These are phyloP conservation scores for Haplosporangium sp. DNA, from an alignment of 371 early-diverging fungal genomes.

Conservation along the genomic window DNA sequence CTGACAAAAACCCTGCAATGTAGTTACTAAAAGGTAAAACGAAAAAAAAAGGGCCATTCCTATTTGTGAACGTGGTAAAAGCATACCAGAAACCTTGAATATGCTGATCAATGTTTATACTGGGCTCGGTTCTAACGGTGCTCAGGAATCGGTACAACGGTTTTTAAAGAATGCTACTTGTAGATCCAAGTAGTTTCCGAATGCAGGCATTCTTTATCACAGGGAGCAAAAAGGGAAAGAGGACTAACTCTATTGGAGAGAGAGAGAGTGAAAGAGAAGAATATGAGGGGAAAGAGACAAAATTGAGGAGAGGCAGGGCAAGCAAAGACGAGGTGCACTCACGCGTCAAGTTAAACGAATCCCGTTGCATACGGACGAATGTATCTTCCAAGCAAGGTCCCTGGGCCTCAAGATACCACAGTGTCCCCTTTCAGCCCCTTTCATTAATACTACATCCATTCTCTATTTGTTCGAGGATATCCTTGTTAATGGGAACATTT, in stretches of 20 bases:
- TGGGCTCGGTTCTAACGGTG: neutral
- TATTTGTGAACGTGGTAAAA: neutral
- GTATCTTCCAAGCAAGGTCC: neutral
- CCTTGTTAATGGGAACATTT: slow-evolving; percentile 13
- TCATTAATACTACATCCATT: neutral
- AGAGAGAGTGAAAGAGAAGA: neutral
- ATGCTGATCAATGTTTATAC: neutral
- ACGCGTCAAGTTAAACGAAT: slow-evolving; percentile 5
- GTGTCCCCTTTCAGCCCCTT: neutral
- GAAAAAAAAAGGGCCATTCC: neutral
- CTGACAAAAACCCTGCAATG: neutral
- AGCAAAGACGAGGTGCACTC: neutral
- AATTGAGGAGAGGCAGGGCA: slow-evolving; percentile 6
- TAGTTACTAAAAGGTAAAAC: neutral
- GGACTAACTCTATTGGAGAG: neutral
- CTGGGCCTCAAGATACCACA: neutral
- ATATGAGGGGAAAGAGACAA: slow-evolving; percentile 5
- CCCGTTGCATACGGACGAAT: slow-evolving; percentile 12
- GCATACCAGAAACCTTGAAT: neutral
- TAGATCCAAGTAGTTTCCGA: neutral
- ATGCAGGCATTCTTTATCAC: neutral
- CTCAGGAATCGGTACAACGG: neutral
- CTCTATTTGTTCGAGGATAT: neutral
- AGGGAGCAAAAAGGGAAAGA: neutral
- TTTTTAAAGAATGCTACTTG: neutral